A percentile compares a stretch with the other conserved stretches of the same genome.
Conservation (phyloP, 345 rosid species). For the Aegle marmelos region DNA sequence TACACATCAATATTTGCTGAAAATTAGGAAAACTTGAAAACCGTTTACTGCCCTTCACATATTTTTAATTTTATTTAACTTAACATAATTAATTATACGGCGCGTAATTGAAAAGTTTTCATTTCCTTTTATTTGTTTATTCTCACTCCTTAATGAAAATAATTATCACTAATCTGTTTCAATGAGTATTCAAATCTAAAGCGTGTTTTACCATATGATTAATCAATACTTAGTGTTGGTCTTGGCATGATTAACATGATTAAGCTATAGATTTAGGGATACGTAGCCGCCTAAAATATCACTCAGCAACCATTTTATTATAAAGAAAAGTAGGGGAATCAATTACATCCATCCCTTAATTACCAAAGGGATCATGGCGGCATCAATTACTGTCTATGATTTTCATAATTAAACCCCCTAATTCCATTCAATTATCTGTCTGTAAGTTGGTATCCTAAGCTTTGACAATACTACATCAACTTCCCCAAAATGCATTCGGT, state of each 20-base stretch:
- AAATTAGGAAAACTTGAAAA: too few species aligned
- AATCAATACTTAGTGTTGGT: conserved; percentile 1
- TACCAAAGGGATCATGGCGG: conserved; percentile 11
- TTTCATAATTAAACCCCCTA: conserved; percentile 20
- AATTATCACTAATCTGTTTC: neutral
- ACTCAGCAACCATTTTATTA: conserved; percentile 6
- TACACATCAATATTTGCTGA: too few species aligned
- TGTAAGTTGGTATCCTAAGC: conserved; percentile 26
- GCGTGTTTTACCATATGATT: neutral
- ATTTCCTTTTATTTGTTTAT: neutral
- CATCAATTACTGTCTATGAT: conserved; percentile 29
- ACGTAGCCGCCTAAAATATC: conserved; percentile 15
- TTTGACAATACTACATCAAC: neutral
- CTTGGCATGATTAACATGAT: conserved; percentile 20
- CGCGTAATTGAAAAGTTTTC: neutral
- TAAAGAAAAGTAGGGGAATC: conserved; percentile 11
- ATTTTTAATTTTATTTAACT: too few species aligned
- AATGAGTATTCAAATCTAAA: conserved; percentile 8
- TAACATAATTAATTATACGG: neutral
- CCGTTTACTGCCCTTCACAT: too few species aligned
- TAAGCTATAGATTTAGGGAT: conserved; percentile 12
- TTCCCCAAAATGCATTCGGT: too few species aligned
- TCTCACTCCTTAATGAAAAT: neutral
- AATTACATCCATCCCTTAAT: neutral
- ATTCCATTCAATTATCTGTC: conserved; percentile 3